These are phyloP conservation scores for Cenchrus purpureus DNA, from an alignment of 176 grass and related monocot species.

Conservation along the genomic window DNA sequence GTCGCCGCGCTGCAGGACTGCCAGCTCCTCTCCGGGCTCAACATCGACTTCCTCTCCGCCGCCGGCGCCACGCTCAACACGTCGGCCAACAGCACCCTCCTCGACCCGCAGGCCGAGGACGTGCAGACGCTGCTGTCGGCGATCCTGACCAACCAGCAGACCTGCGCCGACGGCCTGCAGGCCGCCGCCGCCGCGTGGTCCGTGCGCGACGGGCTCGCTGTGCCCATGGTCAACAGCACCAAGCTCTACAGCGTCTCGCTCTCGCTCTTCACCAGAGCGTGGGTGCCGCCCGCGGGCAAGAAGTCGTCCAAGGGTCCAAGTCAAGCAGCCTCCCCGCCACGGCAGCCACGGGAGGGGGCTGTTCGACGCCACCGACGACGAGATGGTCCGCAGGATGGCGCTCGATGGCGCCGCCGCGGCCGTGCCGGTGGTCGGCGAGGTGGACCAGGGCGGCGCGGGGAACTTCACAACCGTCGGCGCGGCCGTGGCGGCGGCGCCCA, in stretches of 20 bases:
- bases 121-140: constrained; percentile 85
- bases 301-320: not conserved
- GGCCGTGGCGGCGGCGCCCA: constrained; percentile 69
- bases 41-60: constrained; percentile 79
- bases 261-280: constrained; percentile 89
- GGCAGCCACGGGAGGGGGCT: constrained; percentile 55
- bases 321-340: constrained; percentile 11
- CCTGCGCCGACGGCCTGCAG: constrained; percentile 85
- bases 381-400: constrained; percentile 53
- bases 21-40: constrained; percentile 73
- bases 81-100: constrained; percentile 49
- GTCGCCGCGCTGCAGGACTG: constrained; percentile 77
- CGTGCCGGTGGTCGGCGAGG: constrained; percentile 47
- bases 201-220: constrained; percentile 68
- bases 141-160: constrained; percentile 96
- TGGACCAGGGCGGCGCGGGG: constrained; percentile 69
- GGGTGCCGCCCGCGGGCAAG: constrained; percentile 45
- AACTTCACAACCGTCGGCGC: constrained; percentile 70
- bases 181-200: constrained; percentile 76
- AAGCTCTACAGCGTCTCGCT: constrained; percentile 91
- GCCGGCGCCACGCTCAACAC: constrained; percentile 57
- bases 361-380: constrained; percentile 54
- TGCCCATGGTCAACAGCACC: constrained; percentile 70
- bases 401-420: constrained; percentile 36
- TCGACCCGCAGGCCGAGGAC: constrained; percentile 79